A percentile compares a stretch with the other conserved stretches of the same genome.
Evolutionary conservation across 1,139 yeast species (phyloP).

Genomic region (Suhomyces bokatorum): DNA sequence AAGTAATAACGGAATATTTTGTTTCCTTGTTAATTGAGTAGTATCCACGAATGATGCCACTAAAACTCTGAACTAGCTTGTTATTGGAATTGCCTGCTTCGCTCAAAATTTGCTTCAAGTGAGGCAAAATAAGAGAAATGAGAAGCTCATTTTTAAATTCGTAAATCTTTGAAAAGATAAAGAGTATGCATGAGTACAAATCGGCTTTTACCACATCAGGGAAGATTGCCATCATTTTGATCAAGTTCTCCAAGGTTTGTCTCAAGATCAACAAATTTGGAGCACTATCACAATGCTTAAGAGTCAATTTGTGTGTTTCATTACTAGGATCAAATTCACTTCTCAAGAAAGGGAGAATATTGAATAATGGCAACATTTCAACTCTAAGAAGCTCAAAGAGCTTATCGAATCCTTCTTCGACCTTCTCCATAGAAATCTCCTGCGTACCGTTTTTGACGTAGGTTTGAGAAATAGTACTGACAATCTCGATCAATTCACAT

Average conservation of each 20-base stretch:
- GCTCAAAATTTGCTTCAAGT: constrained; percentile 50
- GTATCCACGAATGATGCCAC: constrained; percentile 31
- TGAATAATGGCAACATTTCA: constrained; percentile 64
- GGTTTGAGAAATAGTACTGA: constrained; percentile 48
- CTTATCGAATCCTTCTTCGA: constrained; percentile 68
- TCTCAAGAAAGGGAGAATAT: constrained; percentile 60
- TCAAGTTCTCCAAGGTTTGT: constrained; percentile 55
- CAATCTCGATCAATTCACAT: constrained; percentile 54
- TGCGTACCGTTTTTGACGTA: constrained; percentile 17
- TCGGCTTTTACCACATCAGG: constrained; percentile 71
- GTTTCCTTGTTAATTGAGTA: constrained; percentile 25
- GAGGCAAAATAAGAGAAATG: constrained; percentile 56
- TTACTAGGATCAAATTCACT: constrained; percentile 42
- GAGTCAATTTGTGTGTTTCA: constrained; percentile 32
- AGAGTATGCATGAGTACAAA: constrained; percentile 67
- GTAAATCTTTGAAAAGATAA: constrained; percentile 60
- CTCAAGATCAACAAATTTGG: constrained; percentile 46
- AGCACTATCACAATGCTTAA: constrained; percentile 35
- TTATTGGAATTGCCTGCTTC: constrained; percentile 30
- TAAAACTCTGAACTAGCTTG: constrained; percentile 40
- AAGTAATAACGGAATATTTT: constrained; percentile 53
- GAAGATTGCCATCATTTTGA: constrained; percentile 61
- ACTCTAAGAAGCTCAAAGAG: constrained; percentile 78
- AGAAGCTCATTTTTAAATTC: constrained; percentile 49
- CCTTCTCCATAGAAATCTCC: constrained; percentile 20